A percentile compares a stretch with the other conserved stretches of the same genome.
These are phyloP conservation scores for Podospora anserina DNA, from an alignment of 495 filamentous ascomycete species.

Conservation along the genomic window DNA sequence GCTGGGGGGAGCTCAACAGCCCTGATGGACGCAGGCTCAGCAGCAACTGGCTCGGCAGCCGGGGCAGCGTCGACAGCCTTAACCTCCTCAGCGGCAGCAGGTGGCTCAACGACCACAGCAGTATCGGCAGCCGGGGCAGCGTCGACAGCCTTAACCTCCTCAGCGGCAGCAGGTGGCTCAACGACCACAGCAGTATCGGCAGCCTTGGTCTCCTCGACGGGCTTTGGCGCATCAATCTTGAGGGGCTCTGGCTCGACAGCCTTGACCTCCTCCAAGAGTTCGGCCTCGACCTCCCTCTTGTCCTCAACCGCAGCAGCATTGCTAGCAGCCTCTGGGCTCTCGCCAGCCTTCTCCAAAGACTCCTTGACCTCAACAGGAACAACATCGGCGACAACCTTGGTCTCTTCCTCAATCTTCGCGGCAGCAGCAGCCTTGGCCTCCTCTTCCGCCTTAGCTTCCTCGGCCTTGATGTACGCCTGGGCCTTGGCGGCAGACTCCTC, in stretches of 20 bases:
- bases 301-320: constrained; percentile 65
- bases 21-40: constrained; percentile 65
- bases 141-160: constrained; percentile 10
- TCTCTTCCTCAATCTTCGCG: constrained; percentile 8
- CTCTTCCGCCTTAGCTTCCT: constrained; percentile 21
- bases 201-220: constrained; percentile 12
- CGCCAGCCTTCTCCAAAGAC: constrained; percentile 61
- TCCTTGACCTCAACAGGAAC: constrained; percentile 72
- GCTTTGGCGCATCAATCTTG: constrained; percentile 22
- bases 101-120: not conserved
- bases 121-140: constrained; percentile 8
- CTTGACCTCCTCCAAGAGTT: constrained; percentile 30
- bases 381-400: constrained; percentile 43
- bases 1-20: constrained; percentile 66
- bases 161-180: constrained; percentile 5
- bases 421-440: constrained; percentile 8
- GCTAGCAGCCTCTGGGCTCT: constrained; percentile 65
- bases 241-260: constrained; percentile 19
- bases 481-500: constrained; percentile 6
- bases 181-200: constrained; percentile 3
- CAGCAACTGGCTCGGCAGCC: constrained; percentile 61
- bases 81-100: constrained; percentile 8
- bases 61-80: constrained; percentile 16
- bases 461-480: constrained; percentile 13
- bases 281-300: constrained; percentile 71